Evolutionary conservation across 441 rosid genomes (phyloP).

Genomic region (Arabidopsis lyrata): DNA sequence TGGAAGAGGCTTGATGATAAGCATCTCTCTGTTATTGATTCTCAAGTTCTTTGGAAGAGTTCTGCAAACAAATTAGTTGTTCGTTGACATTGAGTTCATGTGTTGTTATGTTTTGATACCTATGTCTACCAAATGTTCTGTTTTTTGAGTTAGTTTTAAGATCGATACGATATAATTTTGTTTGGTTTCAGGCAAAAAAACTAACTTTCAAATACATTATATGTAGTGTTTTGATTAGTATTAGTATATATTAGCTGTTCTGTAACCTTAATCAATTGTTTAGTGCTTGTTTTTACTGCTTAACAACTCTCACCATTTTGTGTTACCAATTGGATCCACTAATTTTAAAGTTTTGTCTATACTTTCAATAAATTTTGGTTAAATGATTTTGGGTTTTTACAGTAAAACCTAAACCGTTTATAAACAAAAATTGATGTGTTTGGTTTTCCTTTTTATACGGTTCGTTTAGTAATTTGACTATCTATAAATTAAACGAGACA

Average conservation of each 20-base stretch:
- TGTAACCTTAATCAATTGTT: too few species aligned
- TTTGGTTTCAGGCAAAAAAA: background rate
- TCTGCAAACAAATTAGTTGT: slow-evolving; percentile 46
- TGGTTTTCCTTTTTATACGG: too few species aligned
- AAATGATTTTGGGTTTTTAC: background rate
- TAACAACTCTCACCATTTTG: too few species aligned
- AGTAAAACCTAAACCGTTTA: too few species aligned
- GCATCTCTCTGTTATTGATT: slow-evolving; percentile 62
- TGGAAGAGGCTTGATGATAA: slow-evolving; percentile 90
- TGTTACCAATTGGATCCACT: too few species aligned
- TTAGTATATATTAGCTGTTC: too few species aligned
- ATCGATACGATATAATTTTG: background rate
- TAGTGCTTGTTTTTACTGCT: too few species aligned
- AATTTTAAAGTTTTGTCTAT: too few species aligned
- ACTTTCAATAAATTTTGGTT: background rate
- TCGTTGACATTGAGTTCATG: slow-evolving; percentile 34
- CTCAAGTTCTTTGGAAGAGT: slow-evolving; percentile 75
- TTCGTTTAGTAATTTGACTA: too few species aligned
- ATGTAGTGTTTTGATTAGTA: background rate
- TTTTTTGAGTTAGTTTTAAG: background rate
- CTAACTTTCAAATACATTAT: background rate
- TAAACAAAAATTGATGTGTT: too few species aligned
- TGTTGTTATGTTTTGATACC: slow-evolving; percentile 12
- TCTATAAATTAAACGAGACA: accelerated
- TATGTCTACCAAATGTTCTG: background rate